Conservation (phyloP, 2,329 filamentous ascomycete species). For the Neopestalotiopsis rosae region DNA sequence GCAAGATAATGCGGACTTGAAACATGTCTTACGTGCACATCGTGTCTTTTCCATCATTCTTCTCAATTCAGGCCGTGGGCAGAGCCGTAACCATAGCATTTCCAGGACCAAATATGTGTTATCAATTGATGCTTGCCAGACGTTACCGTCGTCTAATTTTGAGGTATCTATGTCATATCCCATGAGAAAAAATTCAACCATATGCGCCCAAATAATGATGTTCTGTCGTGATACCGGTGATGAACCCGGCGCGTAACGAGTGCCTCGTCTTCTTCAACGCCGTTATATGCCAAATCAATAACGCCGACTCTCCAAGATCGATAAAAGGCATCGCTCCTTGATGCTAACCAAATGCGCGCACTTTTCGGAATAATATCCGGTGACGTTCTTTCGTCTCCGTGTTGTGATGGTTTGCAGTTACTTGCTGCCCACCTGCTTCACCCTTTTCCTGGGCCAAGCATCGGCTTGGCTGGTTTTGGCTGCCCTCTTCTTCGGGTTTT, state of each 20-base stretch:
- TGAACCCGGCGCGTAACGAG: too few species aligned
- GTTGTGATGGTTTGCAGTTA: background rate
- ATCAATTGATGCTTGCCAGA: background rate
- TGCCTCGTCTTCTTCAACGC: too few species aligned
- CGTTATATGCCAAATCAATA: too few species aligned
- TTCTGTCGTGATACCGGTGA: background rate
- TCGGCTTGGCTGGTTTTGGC: background rate
- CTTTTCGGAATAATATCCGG: too few species aligned
- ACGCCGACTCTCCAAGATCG: too few species aligned
- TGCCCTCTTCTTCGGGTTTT: background rate
- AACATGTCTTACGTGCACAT: too few species aligned
- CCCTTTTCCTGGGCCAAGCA: background rate
- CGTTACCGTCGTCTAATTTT: constrained; percentile 1
- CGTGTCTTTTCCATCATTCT: too few species aligned
- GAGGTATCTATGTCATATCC: background rate
- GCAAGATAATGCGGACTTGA: too few species aligned
- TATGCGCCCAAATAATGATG: background rate
- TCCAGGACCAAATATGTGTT: background rate
- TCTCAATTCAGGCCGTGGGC: background rate
- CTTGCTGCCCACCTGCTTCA: background rate
- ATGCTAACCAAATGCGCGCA: too few species aligned
- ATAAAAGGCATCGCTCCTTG: too few species aligned
- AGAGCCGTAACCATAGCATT: background rate
- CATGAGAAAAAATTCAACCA: background rate
- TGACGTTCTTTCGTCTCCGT: too few species aligned